These are phyloP conservation scores for Nicotiana tomentosiformis DNA, from an alignment of 257 asterid genomes.

Conservation along the genomic window DNA sequence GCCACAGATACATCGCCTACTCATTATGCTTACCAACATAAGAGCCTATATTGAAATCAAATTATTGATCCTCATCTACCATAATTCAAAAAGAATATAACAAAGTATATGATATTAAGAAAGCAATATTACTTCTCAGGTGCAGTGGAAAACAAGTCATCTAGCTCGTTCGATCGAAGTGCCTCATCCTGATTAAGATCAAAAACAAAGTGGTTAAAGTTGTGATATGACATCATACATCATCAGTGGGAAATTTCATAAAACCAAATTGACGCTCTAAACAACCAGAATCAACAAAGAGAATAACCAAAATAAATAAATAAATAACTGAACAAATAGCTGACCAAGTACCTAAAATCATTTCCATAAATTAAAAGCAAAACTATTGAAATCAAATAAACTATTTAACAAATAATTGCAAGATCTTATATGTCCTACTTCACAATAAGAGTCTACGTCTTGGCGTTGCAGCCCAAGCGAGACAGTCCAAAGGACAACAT, in stretches of 20 bases:
- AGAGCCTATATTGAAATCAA: not conserved
- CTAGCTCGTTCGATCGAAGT: conserved; percentile 76
- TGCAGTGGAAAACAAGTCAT: conserved; percentile 91
- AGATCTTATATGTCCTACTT: not conserved
- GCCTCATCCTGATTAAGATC: conserved; percentile 72
- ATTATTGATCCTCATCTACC: not conserved
- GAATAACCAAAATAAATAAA: conserved; percentile 1
- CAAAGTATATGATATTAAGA: conserved; percentile 2
- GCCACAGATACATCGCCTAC: not conserved
- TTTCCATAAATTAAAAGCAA: not conserved
- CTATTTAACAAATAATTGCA: not conserved
- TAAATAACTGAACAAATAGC: not conserved
- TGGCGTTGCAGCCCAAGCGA: not conserved
- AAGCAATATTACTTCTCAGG: conserved; percentile 80
- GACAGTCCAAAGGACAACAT: not conserved
- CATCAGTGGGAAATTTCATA: not conserved
- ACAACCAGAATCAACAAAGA: not conserved
- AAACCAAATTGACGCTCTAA: conserved; percentile 10
- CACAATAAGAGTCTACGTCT: not conserved
- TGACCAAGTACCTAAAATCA: not conserved
- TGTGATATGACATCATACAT: not conserved
- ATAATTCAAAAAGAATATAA: not conserved
- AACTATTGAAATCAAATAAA: not conserved
- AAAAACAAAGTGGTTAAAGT: conserved; percentile 10
- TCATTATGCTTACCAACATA: not conserved